Evolutionary conservation across 371 early-diverging fungal genomes (phyloP), one percentile per base, ranked within the genome.

Genomic region (Mycotypha africana): DNA sequence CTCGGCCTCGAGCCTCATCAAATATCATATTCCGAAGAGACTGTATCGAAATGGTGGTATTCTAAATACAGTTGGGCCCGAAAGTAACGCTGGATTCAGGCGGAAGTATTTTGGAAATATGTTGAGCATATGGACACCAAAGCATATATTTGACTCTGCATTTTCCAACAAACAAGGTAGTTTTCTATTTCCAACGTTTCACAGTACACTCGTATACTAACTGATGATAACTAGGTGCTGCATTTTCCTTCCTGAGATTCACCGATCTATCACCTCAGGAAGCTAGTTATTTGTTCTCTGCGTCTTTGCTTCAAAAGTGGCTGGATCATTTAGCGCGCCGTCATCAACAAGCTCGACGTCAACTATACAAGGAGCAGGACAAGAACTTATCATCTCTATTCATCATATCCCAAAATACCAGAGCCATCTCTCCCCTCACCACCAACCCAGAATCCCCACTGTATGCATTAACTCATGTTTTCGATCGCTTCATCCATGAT

Each of bases 31-130:
- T 44, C 91, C 91, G 19, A 83, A 83, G 53, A 63, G 65, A 8
- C 49, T 91, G 1, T 89, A 85, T 52, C 77, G 85, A 28, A 71
- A 81, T 35, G 86, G 85, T 17, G 79, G 80, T 25, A 52, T 71
- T 2, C 55, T 75, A 15, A 62, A 55, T 16, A 48, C 60, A 6
- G 69, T 75, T 2, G 65, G 76, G 1, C 68, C 77, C n/a, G 39
- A 66, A 6, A 66, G 80, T 38, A 58, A 70, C 42, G 70, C 73
- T 45, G 78, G 85, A 32, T 59, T 65, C 35, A 50, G 64, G 25
- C 74, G 74, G 17, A 59, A 76, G 47, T 56, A 67, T 45, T 55
- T 86, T 12, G 62, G 80, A 33, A 61, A 76, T 23, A 46, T 78
- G 23, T 54, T 87, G 49, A 78, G 78, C 38, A 74, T 84, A 23